These are phyloP conservation scores for Haplographium delicatum DNA, from an alignment of 495 filamentous ascomycete species.

Conservation along the genomic window DNA sequence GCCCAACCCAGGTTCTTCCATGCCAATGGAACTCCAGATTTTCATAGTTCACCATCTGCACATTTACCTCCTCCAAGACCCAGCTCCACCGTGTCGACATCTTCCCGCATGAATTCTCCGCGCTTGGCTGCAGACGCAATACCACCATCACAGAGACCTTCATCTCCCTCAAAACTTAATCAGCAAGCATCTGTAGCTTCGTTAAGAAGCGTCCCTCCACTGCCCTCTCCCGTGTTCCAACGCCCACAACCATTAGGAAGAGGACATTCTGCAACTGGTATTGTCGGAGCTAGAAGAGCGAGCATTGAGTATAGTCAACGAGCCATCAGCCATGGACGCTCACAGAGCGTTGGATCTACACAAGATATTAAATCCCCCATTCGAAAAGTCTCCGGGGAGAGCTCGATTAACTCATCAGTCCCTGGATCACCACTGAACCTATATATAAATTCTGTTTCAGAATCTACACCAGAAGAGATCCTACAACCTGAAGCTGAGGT, in stretches of 20 bases:
- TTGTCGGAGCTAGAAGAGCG: slow-evolving; percentile 24
- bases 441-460: slow-evolving; percentile 22
- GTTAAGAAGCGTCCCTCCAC: slow-evolving; percentile 17
- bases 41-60: slow-evolving; percentile 20
- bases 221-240: slow-evolving; percentile 19
- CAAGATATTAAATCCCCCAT: slow-evolving; percentile 5
- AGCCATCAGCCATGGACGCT: slow-evolving; percentile 18
- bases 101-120: slow-evolving; percentile 31
- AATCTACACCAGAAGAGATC: slow-evolving; percentile 40
- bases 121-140: slow-evolving; percentile 26
- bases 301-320: slow-evolving; percentile 21
- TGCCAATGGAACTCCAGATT: slow-evolving; percentile 52
- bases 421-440: slow-evolving; percentile 25
- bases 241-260: slow-evolving; percentile 18
- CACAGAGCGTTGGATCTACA: slow-evolving; percentile 19
- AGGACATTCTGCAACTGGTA: slow-evolving; percentile 23
- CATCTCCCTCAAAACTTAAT: slow-evolving; percentile 38
- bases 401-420: slow-evolving; percentile 8
- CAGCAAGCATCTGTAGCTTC: slow-evolving; percentile 26
- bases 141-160: slow-evolving; percentile 31
- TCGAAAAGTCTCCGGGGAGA: slow-evolving; percentile 15
- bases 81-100: slow-evolving; percentile 37
- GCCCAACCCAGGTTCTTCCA: slow-evolving; percentile 66
- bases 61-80: slow-evolving; percentile 34
- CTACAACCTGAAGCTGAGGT: slow-evolving; percentile 25